These are phyloP conservation scores for Boletus huronensis DNA, from an alignment of 768 basidiomycete genomes.

Conservation along the genomic window DNA sequence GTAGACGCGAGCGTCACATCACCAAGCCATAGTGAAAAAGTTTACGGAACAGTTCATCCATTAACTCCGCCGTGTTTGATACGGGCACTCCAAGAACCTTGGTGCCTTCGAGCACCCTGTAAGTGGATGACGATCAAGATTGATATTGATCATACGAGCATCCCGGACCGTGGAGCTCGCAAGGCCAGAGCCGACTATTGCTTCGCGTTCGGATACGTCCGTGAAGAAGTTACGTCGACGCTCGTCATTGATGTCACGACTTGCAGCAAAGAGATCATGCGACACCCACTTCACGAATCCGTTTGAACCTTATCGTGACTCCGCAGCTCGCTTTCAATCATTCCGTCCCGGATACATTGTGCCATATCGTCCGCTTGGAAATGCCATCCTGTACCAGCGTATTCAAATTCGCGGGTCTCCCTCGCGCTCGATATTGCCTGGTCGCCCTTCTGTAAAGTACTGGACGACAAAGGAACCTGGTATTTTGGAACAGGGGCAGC, in stretches of 20 bases:
- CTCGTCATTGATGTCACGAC: constrained; percentile 45
- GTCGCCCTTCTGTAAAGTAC: constrained; percentile 34
- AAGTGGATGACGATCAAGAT: constrained; percentile 42
- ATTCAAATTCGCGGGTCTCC: constrained; percentile 34
- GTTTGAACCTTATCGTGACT: neutral
- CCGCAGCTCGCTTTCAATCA: neutral
- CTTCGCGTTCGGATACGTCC: constrained; percentile 34
- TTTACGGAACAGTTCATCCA: constrained; percentile 46
- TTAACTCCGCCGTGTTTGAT: constrained; percentile 44
- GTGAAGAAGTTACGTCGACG: constrained; percentile 47
- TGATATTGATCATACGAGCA: constrained; percentile 55
- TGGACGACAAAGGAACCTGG: constrained; percentile 30
- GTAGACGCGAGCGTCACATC: constrained; percentile 15
- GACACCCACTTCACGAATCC: constrained; percentile 48
- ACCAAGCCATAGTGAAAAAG: constrained; percentile 40
- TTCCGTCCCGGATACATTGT: constrained; percentile 31
- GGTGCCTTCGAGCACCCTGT: constrained; percentile 21
- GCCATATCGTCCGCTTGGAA: constrained; percentile 54
- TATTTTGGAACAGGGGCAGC: constrained; percentile 35
- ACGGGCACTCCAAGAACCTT: constrained; percentile 15
- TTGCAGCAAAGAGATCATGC: constrained; percentile 39
- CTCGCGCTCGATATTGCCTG: constrained; percentile 30
- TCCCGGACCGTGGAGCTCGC: constrained; percentile 40
- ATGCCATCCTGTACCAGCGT: constrained; percentile 41
- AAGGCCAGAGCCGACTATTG: constrained; percentile 35